A percentile compares a stretch with the other conserved stretches of the same genome.
Conservation (phyloP, 1,139 yeast species). For the Geotrichum bryndzae region DNA sequence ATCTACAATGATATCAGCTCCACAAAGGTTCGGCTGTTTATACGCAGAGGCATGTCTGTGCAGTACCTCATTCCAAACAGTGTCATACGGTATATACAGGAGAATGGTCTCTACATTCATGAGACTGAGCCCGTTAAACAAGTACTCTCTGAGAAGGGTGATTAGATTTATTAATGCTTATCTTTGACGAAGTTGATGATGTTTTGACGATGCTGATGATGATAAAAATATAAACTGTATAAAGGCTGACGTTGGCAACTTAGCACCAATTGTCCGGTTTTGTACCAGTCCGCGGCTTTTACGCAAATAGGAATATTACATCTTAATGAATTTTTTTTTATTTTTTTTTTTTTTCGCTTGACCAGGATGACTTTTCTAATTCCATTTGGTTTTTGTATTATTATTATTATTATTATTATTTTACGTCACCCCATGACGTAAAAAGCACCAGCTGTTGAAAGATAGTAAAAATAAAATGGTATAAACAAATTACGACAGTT, state of each 20-base stretch:
- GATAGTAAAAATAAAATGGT: no score
- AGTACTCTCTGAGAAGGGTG: slow-evolving; percentile 49
- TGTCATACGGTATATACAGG: slow-evolving; percentile 90
- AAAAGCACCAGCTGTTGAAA: no score
- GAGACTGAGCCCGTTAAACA: slow-evolving; percentile 92
- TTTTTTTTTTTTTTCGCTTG: not conserved
- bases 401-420: not conserved
- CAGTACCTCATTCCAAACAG: slow-evolving; percentile 91
- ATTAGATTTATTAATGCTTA: slow-evolving; percentile 17
- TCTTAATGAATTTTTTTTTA: not conserved
- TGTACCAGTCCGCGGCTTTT: not conserved
- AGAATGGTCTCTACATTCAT: slow-evolving; percentile 74
- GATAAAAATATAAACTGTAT: not conserved
- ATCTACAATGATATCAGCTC: slow-evolving; percentile 94
- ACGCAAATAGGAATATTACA: not conserved
- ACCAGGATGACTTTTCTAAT: not conserved
- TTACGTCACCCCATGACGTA: no score
- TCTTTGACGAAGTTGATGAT: not conserved
- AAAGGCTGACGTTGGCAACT: not conserved
- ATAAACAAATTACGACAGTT: no score
- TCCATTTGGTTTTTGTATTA: not conserved
- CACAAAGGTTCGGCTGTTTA: slow-evolving; percentile 85
- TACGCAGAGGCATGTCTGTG: slow-evolving; percentile 93
- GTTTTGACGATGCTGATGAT: not conserved
- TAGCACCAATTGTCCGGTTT: not conserved